phyloP scores from a whole-genome alignment of 2,329 filamentous ascomycete genomes.

The Coniochaeta prunicola region DNA sequence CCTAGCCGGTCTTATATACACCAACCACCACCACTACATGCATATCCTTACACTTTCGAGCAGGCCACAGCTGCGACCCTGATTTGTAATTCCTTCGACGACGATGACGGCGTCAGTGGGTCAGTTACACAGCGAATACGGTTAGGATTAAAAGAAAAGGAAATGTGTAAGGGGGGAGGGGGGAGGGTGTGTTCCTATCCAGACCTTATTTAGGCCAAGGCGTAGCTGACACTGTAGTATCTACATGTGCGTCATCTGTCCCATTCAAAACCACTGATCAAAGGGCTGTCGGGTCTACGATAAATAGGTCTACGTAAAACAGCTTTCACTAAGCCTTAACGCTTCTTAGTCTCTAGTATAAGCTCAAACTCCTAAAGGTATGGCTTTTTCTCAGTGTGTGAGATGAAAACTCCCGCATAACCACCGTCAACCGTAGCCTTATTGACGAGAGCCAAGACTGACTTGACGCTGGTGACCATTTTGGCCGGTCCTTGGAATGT shows the following conservation, averaged over 20 bases:
- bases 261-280: neutral
- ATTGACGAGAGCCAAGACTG: conserved; percentile 2
- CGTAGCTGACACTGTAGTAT: neutral
- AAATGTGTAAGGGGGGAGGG: too few species aligned
- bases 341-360: neutral
- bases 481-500: conserved; percentile 1
- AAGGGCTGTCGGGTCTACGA: neutral
- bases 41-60: neutral
- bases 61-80: neutral
- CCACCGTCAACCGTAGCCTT: conserved; percentile 3
- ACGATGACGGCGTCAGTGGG: neutral
- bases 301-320: neutral
- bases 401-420: conserved; percentile 2
- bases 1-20: neutral
- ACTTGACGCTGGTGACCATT: neutral
- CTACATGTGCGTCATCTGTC: neutral
- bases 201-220: neutral
- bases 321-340: neutral
- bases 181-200: neutral
- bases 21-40: neutral
- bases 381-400: conserved; percentile 1
- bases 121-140: neutral
- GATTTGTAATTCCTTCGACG: neutral
- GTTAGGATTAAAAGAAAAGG: neutral
- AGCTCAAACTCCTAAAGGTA: conserved; percentile 1